Evolutionary conservation across 441 rosid genomes (phyloP), one percentile per base, ranked within the genome.

Genomic region (Hypseocharis bilobata): DNA sequence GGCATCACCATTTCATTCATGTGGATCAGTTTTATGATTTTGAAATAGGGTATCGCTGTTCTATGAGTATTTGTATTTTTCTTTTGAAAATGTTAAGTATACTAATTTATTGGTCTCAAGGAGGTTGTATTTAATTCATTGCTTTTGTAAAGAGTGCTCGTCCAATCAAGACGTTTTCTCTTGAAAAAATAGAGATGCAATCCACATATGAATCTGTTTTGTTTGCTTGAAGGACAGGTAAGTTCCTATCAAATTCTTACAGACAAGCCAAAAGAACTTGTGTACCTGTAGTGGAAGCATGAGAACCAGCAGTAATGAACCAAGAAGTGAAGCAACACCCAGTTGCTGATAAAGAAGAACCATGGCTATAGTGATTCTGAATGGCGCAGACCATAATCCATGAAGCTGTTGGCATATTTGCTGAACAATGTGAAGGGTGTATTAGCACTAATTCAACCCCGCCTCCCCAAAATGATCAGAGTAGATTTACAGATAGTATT

Each of bases 351-450:
- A 94, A 44, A 94, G 92, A 69, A 94, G 91, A 66, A 91, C 75
- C 89, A 94, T 70, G n/a, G 99, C 85, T 68, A 91, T 28, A 63
- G 65, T 66, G 29, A 94, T 91, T 30, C 99, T 96, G 78, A 94
- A 88, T 40, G 99, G 99, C 73, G 99, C 98, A 68, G 99, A 94
- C 99, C 99, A 94, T 72, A 94, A 57, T 70, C 89, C 83, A 76
- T 94, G 99, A 78, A 94, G 96, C 61, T 89, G 81, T 79, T 94
- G 98, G 70, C 89, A 86, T 72, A 86, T 34, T 88, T 88, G 92
- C 91, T 88, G 86, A 71, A 19, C 58, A 75, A 72, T 61, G 38
- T 71, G 52, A 66, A 3, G 14, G 70, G 67, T 52, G 13, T 55
- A 55, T 55, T 26, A 55, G 59, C 32, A 55, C 29, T 26, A 26